Base-by-base conservation (phyloP, 2,329 filamentous ascomycete genomes). In the Elsinoe necatrix region DNA sequence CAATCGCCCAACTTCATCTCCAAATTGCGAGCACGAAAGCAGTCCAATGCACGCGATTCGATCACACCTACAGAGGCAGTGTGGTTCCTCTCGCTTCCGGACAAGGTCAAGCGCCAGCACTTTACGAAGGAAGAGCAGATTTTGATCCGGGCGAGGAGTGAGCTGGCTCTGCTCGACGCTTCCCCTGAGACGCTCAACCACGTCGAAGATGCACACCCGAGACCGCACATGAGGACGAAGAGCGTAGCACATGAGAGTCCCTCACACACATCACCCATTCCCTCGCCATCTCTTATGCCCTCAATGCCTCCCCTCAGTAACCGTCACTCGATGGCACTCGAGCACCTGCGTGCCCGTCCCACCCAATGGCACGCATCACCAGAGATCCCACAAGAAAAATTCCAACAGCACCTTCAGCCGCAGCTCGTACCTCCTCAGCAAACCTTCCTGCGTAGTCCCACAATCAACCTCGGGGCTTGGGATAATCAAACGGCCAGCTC, bases 61-160 rank as follows among this genome's bases (percentile, higher is more conserved):
- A 45, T 56, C 41, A 56, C 54, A 45, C 54, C 54, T 18, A 37
- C 54, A 11, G 82, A 87, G 63, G 80, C 80, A 56, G 76, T 80
- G 61, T 89, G 86, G 75, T 90, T 84, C 67, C 75, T 84, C 55
- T 81, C 78, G 20, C 75, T 90, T 41, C 86, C 88, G 18, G 81
- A 86, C 60, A 89, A 89, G 69, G 78, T 89, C 61, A 83, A 82
- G 66, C 80, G 82, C 61, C 82, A 80, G 61, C 81, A 86, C 60
- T 85, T 90, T 68, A 84, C 84, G 21, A 77, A 75, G 50, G 85
- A 90, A 69, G 87, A 93, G 71, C 85, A 86, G 63, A 72, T 80
- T 42, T 70, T 83, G 58, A 74, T 85, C 57, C 79, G 79, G 39
- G 75, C 75, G 56, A 76, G 77, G 54, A 75, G 77, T 54, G 73